Base-by-base conservation (phyloP, 192 early-diverging fungal species). In the Coemansia sp. region DNA sequence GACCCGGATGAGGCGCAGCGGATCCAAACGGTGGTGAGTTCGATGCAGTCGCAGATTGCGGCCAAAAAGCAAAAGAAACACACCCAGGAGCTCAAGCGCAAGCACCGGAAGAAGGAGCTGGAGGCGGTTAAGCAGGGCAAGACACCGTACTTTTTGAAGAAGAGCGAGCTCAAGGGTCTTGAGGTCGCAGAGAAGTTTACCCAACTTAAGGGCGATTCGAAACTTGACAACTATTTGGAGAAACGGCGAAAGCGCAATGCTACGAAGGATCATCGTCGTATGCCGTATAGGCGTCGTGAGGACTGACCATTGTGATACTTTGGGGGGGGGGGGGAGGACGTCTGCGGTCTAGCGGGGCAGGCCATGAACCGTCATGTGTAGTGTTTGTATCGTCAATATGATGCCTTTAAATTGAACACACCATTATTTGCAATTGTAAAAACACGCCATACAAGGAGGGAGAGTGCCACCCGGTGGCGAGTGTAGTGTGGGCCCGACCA, bases 161-260 rank as follows among this genome's bases (percentile, higher is more conserved):
- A 92, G 73, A 86, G 93, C 89, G 89, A 87, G 76, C 62, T 86
- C 19, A 77, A 94, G 86, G 92, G 94, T 64, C 66, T 96, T 52
- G 93, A 94, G 75, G 75, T 95, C 64, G 86, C 93, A 46, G 92
- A 96, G 53, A 94, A 92, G 78, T 97, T 92, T 87, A 86, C 92
- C 47, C 73, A 88, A 61, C 74, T 95, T 23, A 84, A 86, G 75
- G 88, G 87, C 39, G 86, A 87, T 26, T 89, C 93, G 49, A 86
- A 86, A 66, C 67, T 99, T 53, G 94, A 98, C 39, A 91, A 90
- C 50, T 85, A 92, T 37, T 78, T 98, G 67, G 96, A 99, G 70
- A 96, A 97, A 86, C 86, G 92, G 69, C 87, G 97, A 70, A 97
- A 99, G 87, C 88, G 89, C 71, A 98, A 99, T 71, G 91, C 95